Percentiles rank a stretch among this genome's conserved stretches.
These are phyloP conservation scores for Scedosporium boydii DNA, from an alignment of 2,329 filamentous ascomycete species.

Conservation along the genomic window DNA sequence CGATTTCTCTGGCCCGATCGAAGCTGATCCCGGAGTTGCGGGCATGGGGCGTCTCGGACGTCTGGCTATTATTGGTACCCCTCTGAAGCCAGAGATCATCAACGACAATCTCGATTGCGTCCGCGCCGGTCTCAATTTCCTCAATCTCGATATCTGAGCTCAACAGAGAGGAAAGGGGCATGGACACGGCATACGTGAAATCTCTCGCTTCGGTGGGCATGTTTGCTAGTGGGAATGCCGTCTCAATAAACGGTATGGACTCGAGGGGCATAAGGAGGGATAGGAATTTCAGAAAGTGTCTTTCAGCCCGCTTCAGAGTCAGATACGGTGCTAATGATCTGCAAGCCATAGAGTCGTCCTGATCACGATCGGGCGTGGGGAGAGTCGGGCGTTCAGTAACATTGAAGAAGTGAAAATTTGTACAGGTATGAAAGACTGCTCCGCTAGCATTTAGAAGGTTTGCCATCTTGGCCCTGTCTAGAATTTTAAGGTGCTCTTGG, in stretches of 20 bases:
- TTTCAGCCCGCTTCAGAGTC: conserved; percentile 57
- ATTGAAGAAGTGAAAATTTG: conserved; percentile 71
- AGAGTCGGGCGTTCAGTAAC: conserved; percentile 45
- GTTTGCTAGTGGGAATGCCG: conserved; percentile 55
- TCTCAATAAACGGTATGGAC: conserved; percentile 49
- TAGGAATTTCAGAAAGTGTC: conserved; percentile 61
- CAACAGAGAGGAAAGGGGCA: conserved; percentile 49
- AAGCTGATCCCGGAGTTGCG: conserved; percentile 12
- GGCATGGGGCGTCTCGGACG: not conserved
- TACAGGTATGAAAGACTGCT: conserved; percentile 53
- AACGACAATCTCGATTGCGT: conserved; percentile 56
- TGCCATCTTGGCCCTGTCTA: conserved; percentile 43
- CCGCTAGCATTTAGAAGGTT: conserved; percentile 49
- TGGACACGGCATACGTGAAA: conserved; percentile 59
- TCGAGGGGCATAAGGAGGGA: conserved; percentile 47
- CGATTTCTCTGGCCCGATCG: conserved; percentile 39
- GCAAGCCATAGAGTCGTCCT: conserved; percentile 17
- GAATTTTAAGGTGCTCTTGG: conserved; percentile 49
- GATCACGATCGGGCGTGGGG: conserved; percentile 5
- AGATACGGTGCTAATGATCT: conserved; percentile 48
- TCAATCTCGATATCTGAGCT: conserved; percentile 48
- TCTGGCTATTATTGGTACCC: not conserved
- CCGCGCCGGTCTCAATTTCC: conserved; percentile 54
- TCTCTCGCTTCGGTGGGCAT: conserved; percentile 49
- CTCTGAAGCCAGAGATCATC: conserved; percentile 13